Base-by-base conservation (phyloP, 176 grass and related monocot genomes). In the Lolium perenne region DNA sequence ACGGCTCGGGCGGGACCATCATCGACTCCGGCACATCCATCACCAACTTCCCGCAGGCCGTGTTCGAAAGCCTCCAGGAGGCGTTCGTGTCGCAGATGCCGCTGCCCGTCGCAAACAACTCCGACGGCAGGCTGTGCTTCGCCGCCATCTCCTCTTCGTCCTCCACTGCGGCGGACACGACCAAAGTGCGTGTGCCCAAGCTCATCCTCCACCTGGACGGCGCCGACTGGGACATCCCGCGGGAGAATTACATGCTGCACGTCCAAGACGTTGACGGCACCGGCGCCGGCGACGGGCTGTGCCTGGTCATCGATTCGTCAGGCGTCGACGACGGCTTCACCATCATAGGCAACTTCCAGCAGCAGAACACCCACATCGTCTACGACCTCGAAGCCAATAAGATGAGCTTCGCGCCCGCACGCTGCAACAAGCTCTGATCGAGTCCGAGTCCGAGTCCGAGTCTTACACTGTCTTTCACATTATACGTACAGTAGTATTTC, bases 331-430 rank as follows among this genome's bases (percentile, higher is more conserved):
- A 4, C 66, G 3, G 38, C 32, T 4, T 1, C 47, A 80, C 83
- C 0, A 7, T 46, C 13, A 85, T 91, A 4, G 89, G 92, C 41
- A 94, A 91, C 66, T 91, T 84, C 74, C 86, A 94, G 69, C 92
- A 94, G 89, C 89, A 94, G 74, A 94, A 91, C 74, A 63, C 73
- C 23, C 89, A 91, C 71, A 66, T 94, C 58, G 66, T 94, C 41
- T 94, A 94, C 41, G 86, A 94, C 78, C 8, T 87, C 18, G 68
- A 76, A 10, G 83, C 73, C 75, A 71, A 20, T 0, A 89, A 78
- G 61, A 70, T 94, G 38, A 38, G 81, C 35, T 94, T 94, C 67
- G 83, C 5, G 5, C 80, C 80, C 0, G 59, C 86, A n/a, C 76
- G 22, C 22, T 93, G 91, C 17, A 78, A 93, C 41, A 59, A 69